These are phyloP conservation scores for Graphium sp. DNA, from an alignment of 2,329 filamentous ascomycete species.

Conservation along the genomic window DNA sequence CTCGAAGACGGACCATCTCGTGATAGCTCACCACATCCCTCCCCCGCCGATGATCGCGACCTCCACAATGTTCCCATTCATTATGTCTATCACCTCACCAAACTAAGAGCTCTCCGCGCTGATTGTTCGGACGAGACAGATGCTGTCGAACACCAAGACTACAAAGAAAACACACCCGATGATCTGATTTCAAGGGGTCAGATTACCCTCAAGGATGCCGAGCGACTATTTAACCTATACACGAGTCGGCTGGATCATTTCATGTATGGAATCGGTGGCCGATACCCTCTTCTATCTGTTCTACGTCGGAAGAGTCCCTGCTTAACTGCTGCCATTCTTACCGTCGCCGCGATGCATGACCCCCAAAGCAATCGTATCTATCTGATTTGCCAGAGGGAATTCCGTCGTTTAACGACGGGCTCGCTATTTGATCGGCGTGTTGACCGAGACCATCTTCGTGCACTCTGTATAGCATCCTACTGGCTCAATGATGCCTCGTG, in stretches of 20 bases:
- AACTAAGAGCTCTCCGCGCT: background rate
- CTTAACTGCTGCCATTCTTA: conserved; percentile 35
- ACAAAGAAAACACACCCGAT: too few relatives aligned
- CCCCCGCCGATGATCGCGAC: background rate
- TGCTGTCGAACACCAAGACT: too few relatives aligned
- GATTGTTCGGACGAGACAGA: conserved; percentile 3
- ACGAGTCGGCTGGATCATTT: too few relatives aligned
- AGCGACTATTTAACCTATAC: too few relatives aligned
- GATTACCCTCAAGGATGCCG: too few relatives aligned
- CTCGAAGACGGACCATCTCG: background rate
- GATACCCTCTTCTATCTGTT: conserved; percentile 28
- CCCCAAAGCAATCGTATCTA: conserved; percentile 32
- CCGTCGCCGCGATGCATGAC: conserved; percentile 40
- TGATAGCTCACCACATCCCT: background rate
- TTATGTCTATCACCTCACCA: background rate
- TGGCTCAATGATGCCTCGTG: conserved; percentile 47
- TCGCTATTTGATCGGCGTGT: conserved; percentile 18
- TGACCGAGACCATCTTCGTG: conserved; percentile 33
- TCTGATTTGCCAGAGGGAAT: conserved; percentile 33
- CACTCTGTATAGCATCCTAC: conserved; percentile 42
- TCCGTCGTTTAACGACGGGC: conserved; percentile 33
- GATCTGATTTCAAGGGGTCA: too few relatives aligned
- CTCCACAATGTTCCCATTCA: background rate
- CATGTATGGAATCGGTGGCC: conserved; percentile 32
- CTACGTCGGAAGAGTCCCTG: conserved; percentile 36